phyloP scores from a whole-genome alignment of 345 rosid species.

The Linum trigynum region DNA sequence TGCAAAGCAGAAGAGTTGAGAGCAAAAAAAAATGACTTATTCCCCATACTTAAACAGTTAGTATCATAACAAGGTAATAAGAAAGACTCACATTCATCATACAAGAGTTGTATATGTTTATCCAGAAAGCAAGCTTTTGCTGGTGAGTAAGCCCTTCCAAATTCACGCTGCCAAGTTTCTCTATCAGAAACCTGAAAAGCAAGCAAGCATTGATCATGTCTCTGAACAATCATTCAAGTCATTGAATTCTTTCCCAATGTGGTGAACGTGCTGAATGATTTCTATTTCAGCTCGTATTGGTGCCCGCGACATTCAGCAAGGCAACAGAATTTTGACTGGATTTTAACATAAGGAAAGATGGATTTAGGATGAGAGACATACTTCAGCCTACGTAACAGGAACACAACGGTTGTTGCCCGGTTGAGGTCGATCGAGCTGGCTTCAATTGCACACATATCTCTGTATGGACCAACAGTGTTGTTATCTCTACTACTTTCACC shows the following conservation, averaged over 20 bases:
- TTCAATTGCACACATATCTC: constrained; percentile 39
- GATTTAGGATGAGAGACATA: constrained; percentile 17
- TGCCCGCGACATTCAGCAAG: too few relatives aligned
- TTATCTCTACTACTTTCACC: constrained; percentile 25
- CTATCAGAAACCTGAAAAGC: constrained; percentile 37
- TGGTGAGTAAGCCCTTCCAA: constrained; percentile 59
- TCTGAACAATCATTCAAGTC: too few relatives aligned
- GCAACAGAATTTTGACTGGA: too few relatives aligned
- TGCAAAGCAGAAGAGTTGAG: constrained; percentile 18
- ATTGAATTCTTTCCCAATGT: too few relatives aligned
- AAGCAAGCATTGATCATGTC: too few relatives aligned
- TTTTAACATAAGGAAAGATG: too few relatives aligned
- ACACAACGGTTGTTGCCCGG: constrained; percentile 38
- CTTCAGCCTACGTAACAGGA: constrained; percentile 59
- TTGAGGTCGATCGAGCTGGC: constrained; percentile 38
- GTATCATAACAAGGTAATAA: not conserved
- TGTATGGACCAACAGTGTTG: constrained; percentile 44
- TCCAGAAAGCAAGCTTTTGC: constrained; percentile 92
- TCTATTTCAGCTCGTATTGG: too few relatives aligned
- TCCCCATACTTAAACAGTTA: not conserved
- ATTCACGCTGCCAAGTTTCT: constrained; percentile 45
- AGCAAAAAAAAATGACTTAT: not conserved
- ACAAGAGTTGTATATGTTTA: constrained; percentile 78
- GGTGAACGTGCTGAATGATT: too few relatives aligned
- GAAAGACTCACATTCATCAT: constrained; percentile 57